Conservation (phyloP, 2,329 filamentous ascomycete species). For the Pseudogymnoascus sp. region DNA sequence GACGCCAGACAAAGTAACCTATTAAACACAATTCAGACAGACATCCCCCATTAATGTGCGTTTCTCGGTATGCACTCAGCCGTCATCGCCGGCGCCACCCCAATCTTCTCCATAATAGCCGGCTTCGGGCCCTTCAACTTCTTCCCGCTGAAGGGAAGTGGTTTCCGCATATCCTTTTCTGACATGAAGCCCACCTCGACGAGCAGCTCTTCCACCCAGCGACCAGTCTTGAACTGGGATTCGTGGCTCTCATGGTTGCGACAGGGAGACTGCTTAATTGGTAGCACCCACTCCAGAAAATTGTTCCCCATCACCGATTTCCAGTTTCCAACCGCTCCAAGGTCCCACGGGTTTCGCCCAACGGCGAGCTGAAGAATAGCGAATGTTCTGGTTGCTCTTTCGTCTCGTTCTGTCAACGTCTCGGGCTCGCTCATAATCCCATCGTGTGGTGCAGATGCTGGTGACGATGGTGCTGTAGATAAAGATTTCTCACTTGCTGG, state of each 20-base stretch:
- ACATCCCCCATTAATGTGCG: not conserved
- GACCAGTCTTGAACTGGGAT: constrained; percentile 62
- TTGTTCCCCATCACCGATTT: constrained; percentile 69
- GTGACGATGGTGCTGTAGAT: not conserved
- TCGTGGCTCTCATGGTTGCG: constrained; percentile 54
- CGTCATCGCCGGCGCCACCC: not conserved
- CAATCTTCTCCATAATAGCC: not conserved
- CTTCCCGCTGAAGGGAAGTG: not conserved
- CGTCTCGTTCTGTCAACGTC: constrained; percentile 20
- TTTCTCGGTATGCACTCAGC: constrained; percentile 1
- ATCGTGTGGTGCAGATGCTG: not conserved
- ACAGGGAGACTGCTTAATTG: constrained; percentile 67
- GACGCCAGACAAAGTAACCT: not conserved
- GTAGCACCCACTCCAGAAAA: constrained; percentile 70
- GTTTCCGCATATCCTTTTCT: constrained; percentile 9
- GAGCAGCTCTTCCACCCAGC: constrained; percentile 49
- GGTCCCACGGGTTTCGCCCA: constrained; percentile 79
- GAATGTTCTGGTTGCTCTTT: constrained; percentile 54
- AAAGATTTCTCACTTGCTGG: constrained; percentile 7
- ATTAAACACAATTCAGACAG: not conserved
- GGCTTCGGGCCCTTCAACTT: not conserved
- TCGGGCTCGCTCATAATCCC: not conserved
- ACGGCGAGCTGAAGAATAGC: constrained; percentile 66
- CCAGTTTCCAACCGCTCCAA: constrained; percentile 63
- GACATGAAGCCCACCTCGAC: constrained; percentile 13